Evolutionary conservation across 1,139 yeast genomes (phyloP).

Genomic region (Lodderomyces theae): DNA sequence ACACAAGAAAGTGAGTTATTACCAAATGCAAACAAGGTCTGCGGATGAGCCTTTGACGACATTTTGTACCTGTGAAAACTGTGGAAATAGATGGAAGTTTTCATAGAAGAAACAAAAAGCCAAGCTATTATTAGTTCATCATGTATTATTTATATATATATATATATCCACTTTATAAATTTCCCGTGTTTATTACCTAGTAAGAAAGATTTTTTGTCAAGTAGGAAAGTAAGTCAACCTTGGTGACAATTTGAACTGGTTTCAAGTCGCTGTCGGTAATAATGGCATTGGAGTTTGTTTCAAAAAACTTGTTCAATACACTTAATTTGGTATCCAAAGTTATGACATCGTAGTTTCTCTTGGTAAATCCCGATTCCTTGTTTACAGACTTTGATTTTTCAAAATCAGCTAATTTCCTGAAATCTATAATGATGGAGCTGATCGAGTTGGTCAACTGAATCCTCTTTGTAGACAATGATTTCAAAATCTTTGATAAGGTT

Average conservation of each 20-base stretch:
- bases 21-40: conserved; percentile 96
- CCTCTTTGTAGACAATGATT: conserved; percentile 62
- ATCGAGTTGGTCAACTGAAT: conserved; percentile 62
- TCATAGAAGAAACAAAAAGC: conserved; percentile 28
- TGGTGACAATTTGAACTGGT: conserved; percentile 84
- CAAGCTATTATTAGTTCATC: not conserved
- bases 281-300: conserved; percentile 82
- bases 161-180: conserved; percentile 3
- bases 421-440: conserved; percentile 65
- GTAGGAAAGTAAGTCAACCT: conserved; percentile 77
- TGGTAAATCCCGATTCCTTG: conserved; percentile 59
- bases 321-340: conserved; percentile 66
- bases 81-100: conserved; percentile 98
- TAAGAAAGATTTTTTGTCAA: conserved; percentile 37
- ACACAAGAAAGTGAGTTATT: conserved; percentile 92
- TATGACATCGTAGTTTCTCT: conserved; percentile 65
- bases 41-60: conserved; percentile 99
- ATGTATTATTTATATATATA: conserved; percentile 9
- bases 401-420: conserved; percentile 68
- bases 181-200: conserved; percentile 6
- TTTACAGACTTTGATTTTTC: conserved; percentile 65
- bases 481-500: conserved; percentile 72
- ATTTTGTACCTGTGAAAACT: conserved; percentile 94
- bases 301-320: conserved; percentile 76
- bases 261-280: conserved; percentile 69